Evolutionary conservation across 805 yeast species (phyloP).

Genomic region (Candida boleticola): DNA sequence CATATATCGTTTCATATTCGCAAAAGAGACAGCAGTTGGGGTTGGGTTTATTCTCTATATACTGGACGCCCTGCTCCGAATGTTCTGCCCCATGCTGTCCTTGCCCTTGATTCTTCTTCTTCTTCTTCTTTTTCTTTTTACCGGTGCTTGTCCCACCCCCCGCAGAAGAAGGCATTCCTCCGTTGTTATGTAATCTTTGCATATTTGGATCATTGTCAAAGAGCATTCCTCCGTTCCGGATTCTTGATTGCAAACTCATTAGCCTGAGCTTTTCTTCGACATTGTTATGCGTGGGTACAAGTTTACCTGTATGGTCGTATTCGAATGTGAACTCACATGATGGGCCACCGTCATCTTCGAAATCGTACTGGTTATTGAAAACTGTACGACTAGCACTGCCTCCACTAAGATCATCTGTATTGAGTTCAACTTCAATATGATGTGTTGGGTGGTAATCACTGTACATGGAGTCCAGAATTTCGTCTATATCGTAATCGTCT

Average conservation of each 20-base stretch:
- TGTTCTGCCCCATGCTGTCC: background rate
- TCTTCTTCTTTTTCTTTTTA: conserved; percentile 20
- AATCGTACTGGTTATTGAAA: conserved; percentile 13
- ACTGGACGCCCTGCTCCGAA: background rate
- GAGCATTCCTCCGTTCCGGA: conserved; percentile 1
- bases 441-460: conserved; percentile 29
- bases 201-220: too few relatives aligned
- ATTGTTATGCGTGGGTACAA: conserved; percentile 38
- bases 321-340: conserved; percentile 46
- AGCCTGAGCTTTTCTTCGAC: conserved; percentile 38
- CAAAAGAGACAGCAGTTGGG: conserved; percentile 44
- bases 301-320: conserved; percentile 39
- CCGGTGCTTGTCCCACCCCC: conserved; percentile 7
- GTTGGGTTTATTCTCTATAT: background rate
- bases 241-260: conserved; percentile 24
- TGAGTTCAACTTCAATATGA: conserved; percentile 42
- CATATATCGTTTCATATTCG: conserved; percentile 52
- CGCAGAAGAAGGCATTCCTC: background rate
- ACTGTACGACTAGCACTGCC: conserved; percentile 18
- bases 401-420: conserved; percentile 21
- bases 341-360: conserved; percentile 28
- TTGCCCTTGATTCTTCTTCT: conserved; percentile 14
- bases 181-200: background rate
- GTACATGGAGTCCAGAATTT: conserved; percentile 28
- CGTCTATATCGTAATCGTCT: conserved; percentile 40